Conservation (phyloP, 2,329 filamentous ascomycete genomes). For the Venturia carpophila region DNA sequence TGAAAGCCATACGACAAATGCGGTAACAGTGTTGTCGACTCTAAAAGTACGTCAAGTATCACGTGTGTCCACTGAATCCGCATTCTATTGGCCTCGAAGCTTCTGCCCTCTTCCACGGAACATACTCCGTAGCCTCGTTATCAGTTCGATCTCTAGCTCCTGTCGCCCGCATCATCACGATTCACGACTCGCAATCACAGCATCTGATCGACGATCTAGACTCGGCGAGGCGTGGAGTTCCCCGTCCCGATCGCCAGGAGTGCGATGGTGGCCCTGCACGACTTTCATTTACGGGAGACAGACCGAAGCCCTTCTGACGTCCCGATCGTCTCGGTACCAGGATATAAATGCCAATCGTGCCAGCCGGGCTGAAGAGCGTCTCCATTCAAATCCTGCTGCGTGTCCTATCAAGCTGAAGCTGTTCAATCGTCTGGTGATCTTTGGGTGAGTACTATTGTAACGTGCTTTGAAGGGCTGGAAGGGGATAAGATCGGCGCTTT, state of each 20-base stretch:
- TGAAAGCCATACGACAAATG: too few relatives aligned
- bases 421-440: background rate
- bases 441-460: background rate
- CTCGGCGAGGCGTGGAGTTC: background rate
- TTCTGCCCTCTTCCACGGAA: background rate
- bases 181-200: background rate
- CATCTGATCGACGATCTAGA: slow-evolving; percentile 8
- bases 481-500: background rate
- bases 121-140: background rate
- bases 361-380: background rate
- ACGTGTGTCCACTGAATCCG: background rate
- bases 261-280: background rate
- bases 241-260: slow-evolving; percentile 3
- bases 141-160: background rate
- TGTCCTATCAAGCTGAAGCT: background rate
- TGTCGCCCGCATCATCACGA: background rate
- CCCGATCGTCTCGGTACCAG: background rate
- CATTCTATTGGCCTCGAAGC: background rate
- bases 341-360: background rate
- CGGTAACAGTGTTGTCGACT: too few relatives aligned
- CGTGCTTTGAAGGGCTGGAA: background rate
- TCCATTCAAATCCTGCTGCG: background rate
- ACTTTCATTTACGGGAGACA: background rate
- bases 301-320: background rate
- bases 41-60: background rate